Evolutionary conservation across 176 grass and related monocot genomes (phyloP).

Genomic region (Ensete ventricosum): DNA sequence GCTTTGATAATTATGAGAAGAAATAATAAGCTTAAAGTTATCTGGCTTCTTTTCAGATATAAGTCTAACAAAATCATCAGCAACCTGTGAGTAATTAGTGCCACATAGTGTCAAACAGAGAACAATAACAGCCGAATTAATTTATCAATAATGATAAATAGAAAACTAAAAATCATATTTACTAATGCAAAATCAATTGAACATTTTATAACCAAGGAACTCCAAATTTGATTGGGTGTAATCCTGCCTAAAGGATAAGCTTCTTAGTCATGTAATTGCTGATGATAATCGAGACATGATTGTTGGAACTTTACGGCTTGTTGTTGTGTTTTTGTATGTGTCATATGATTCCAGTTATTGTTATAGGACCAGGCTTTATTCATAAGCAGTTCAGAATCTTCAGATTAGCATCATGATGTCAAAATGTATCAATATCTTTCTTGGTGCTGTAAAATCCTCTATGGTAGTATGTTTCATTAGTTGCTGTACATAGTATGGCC

Average conservation of each 20-base stretch:
- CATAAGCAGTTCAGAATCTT: background rate
- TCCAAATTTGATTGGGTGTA: background rate
- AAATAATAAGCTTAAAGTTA: slow-evolving; percentile 81
- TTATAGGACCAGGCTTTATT: background rate
- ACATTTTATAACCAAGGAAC: background rate
- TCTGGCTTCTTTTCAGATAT: slow-evolving; percentile 75
- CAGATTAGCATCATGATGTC: background rate
- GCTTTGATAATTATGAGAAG: slow-evolving; percentile 80
- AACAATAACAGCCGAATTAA: background rate
- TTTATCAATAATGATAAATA: background rate
- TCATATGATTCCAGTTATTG: background rate
- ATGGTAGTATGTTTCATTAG: background rate
- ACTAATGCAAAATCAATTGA: background rate
- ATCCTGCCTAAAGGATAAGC: background rate
- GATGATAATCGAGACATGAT: background rate
- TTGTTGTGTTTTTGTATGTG: too few species aligned
- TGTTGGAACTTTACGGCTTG: too few species aligned
- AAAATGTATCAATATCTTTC: background rate
- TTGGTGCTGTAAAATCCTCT: background rate
- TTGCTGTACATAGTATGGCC: background rate
- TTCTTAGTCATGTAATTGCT: background rate
- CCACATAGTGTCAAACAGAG: background rate
- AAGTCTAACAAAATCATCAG: slow-evolving; percentile 59
- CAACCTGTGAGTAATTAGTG: slow-evolving; percentile 45
- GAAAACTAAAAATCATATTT: background rate